Evolutionary conservation across 257 asterid species (phyloP), one percentile per base, ranked within the genome.

Genomic region (Plantago major): DNA sequence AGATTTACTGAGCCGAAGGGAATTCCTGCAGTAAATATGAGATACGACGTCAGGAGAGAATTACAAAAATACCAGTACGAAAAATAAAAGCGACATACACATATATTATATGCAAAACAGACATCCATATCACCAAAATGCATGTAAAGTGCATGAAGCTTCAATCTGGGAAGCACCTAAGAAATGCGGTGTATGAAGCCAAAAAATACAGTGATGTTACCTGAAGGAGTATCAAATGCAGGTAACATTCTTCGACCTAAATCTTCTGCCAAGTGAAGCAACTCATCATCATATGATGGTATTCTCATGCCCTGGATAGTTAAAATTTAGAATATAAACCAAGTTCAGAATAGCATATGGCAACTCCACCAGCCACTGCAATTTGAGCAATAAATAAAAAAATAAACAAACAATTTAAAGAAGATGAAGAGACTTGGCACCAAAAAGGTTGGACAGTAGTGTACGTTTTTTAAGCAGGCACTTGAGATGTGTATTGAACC

Each of bases 201-300:
- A 67, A 33, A 12, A 10, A 55, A 63, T n/a, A 45, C 58, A 57
- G 57, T 58, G 66, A 64, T 28, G 63, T 52, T 78, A 93, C 99
- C 97, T 76, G 99, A 86, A 51, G 99, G 99, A 69, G 99, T 93
- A 78, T 93, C 99, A 76, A 93, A 93, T 43, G 99, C 97, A 71
- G 99, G 96, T 72, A 93, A 76, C 87, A 93, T 79, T 71, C 99
- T 87, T 62, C 89, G 81, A 61, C 77, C 97, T 71, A 93, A 79
- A 81, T 93, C 99, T 76, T 81, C 94, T 10, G 99, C 99, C 82
- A 93, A 74, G 83, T 82, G 76, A 69, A 93, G 96, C 60, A 93
- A 82, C 47, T 89, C 97, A 69, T 81, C 84, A 37, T 87, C 87
- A 69, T 93, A 93, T 44, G 95, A 81, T 58, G 91, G 96, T 63